Evolutionary conservation across 2,329 filamentous ascomycete genomes (phyloP), one percentile per base, ranked within the genome.

Genomic region (Escovopsis sp.): DNA sequence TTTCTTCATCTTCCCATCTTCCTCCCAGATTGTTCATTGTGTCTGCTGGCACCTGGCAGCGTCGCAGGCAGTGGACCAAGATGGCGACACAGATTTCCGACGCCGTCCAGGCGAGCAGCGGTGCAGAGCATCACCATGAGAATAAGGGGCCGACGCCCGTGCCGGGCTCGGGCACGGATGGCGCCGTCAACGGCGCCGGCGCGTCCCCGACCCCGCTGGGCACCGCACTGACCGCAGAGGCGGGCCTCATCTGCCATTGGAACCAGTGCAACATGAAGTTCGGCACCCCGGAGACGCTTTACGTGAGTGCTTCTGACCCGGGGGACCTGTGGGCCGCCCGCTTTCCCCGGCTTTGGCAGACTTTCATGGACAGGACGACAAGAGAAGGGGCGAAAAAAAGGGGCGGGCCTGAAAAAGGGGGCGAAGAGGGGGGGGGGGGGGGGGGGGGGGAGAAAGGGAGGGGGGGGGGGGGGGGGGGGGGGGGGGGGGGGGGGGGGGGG

Each of bases 181-280:
- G 13, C 14, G 34, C 4, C 14, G 10, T n/a, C 13, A 16, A 35
- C 16, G 59, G 64, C n/a, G 61, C 67, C 7, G 25, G 25, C 25
- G 31, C 31, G 9, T 36, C 40, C 25, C 36, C 43, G 40, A 27
- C 29, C 15, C 40, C 38, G 8, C 43, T n/a, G 36, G 41, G 15
- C 14, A 29, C n/a, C 41, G 37, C 25, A 5, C 25, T 27, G 25
- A 27, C 25, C 6, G 9, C 9, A 6, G 25, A 27, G 25, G 25
- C 25, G 6, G 9, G 25, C 16, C 67, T 79, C 30, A 66, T 68
- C 42, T 79, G 75, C 58, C 71, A 72, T 50, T 79, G 75, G 75
- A 68, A 68, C 45, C 61, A 64, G 41, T 79, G 75, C 53, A 67
- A 65, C 51, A 70, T 76, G 52, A 74, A 72, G 50, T 79, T 79